Evolutionary conservation across 2,329 filamentous ascomycete genomes (phyloP), one percentile per base, ranked within the genome.

Genomic region (Cryphonectria radicalis): DNA sequence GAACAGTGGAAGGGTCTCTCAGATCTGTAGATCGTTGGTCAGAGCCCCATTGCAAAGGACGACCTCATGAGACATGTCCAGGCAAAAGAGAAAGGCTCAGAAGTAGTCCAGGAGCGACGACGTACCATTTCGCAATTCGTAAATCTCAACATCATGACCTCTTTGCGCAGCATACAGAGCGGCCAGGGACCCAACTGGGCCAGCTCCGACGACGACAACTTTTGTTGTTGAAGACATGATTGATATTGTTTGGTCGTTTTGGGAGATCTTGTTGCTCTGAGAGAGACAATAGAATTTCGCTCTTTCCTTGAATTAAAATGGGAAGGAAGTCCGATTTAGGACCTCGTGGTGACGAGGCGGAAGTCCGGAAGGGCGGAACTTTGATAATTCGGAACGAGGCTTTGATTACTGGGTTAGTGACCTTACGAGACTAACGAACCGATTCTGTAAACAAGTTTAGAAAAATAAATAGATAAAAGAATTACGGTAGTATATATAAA

Each of bases 91-190:
- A 19, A n/a, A 4, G 25, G 32, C 6, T 63, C 10, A 22, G 6
- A 35, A 57, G 37, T 40, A 11, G 10, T 22, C 10, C 19, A 40
- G 59, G n/a, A 59, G 66, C 22, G 32, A 2, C 32, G 6, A 13
- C 70, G 80, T 87, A 98, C 96, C 96, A 84, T 91, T 90, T 79
- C 96, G 89, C 75, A 99, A 84, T 82, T 99, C 96, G 81, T 98
- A 99, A 66, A 99, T 87, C 80, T 98, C 94, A 43, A 99, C 96
- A 77, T 95, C 85, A 80, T 97, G 90, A 60, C 95, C 96, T 80
- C 95, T 87, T 76, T 92, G 89, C 4, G 96, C 95, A 68, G 96
- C 95, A 84, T 98, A 99, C 7, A 99, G 84, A 60, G 94, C 96
- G 35, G 96, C 95, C 59, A 99, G 85, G 14, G 95, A 93, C 55